Conservation (phyloP, 441 rosid genomes). For the Aleurites moluccanus region DNA sequence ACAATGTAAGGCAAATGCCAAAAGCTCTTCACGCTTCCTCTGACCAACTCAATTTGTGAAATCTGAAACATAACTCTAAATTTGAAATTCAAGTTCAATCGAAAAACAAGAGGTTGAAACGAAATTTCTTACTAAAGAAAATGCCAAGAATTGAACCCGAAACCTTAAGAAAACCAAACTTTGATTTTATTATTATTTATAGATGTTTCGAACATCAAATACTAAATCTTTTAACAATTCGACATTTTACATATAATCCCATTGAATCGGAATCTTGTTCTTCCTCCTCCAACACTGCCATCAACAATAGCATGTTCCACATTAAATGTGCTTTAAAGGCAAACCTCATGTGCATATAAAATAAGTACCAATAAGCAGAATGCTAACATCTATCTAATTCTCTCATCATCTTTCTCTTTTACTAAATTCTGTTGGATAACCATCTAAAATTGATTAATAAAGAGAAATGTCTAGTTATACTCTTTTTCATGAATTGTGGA, state of each 20-base stretch:
- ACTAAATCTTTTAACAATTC: not conserved
- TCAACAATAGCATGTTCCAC: slow-evolving; percentile 6
- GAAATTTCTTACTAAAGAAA: not conserved
- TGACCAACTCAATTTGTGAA: not conserved
- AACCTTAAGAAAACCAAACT: not conserved
- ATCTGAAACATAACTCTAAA: slow-evolving; percentile 1
- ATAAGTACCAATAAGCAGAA: not conserved
- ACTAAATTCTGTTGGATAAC: not conserved
- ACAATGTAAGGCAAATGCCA: not conserved
- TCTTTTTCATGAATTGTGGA: not conserved
- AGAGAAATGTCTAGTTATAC: not conserved
- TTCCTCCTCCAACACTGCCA: slow-evolving; percentile 9
- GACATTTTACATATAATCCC: not conserved
- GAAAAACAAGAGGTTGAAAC: not conserved
- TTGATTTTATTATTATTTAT: not conserved
- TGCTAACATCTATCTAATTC: not conserved
- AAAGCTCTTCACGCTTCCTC: slow-evolving; percentile 4
- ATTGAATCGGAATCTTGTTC: not conserved
- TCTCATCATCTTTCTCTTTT: not conserved
- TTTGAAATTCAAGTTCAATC: not conserved
- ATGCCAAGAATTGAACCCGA: not conserved
- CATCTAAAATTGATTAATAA: not conserved
- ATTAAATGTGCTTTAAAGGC: not conserved
- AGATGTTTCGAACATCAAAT: not conserved
- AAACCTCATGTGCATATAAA: not conserved